Conservation (phyloP, 768 basidiomycete genomes). For the Russula dissimulans region DNA sequence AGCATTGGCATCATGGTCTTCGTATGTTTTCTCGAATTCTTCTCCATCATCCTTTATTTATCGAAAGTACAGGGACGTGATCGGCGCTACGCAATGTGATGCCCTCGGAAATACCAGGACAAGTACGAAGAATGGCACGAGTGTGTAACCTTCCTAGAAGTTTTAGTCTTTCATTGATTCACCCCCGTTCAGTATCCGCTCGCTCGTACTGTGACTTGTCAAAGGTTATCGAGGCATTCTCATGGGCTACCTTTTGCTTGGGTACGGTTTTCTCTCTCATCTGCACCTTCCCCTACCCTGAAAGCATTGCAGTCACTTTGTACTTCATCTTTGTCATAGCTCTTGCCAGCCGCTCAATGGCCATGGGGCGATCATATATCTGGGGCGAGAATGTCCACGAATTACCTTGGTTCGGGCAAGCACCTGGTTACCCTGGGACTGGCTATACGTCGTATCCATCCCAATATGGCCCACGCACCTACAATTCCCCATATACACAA, state of each 20-base stretch:
- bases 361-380: conserved; percentile 15
- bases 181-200: conserved; percentile 10
- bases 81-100: conserved; percentile 17
- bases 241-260: conserved; percentile 18
- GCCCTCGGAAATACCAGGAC: conserved; percentile 3
- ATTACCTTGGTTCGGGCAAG: conserved; percentile 20
- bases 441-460: conserved; percentile 7
- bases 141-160: not conserved
- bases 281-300: not conserved
- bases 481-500: not conserved
- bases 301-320: conserved; percentile 7
- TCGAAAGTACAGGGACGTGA: conserved; percentile 2
- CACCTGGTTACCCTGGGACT: conserved; percentile 16
- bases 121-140: conserved; percentile 15
- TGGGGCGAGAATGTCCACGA: conserved; percentile 17
- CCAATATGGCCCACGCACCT: not conserved
- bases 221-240: conserved; percentile 19
- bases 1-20: conserved; percentile 19
- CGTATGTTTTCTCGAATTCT: conserved; percentile 1
- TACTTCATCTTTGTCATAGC: conserved; percentile 15
- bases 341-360: conserved; percentile 12
- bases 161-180: not conserved
- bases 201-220: conserved; percentile 19
- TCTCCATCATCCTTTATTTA: not conserved
- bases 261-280: conserved; percentile 1